Base-by-base conservation (phyloP, 805 yeast species). In the Candida gorgasii region DNA sequence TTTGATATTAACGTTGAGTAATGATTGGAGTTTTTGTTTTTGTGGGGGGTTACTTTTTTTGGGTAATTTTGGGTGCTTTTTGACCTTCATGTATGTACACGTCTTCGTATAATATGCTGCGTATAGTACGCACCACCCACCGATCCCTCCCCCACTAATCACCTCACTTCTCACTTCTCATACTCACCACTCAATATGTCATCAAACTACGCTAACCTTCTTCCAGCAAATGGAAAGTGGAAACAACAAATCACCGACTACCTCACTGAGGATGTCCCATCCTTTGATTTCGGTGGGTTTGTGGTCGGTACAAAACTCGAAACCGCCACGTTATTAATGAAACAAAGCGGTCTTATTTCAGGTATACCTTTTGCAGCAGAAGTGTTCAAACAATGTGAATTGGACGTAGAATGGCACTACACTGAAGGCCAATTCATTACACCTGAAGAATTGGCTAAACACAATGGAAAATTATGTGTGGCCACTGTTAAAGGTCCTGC, bases 281-380 rank as follows among this genome's bases (percentile, higher is more conserved):
- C 95, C 0, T 92, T 92, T 54, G 98, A 90, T 61, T 86, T 83
- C 54, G 98, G 98, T 24, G 98, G 97, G 2, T 88, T 69, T 55
- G 98, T 92, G 2, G 98, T 92, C n/a, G 97, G 98, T 9, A 75
- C 76, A 41, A 82, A 75, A 33, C 51, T 52, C 3, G 85, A 87
- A 55, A 70, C 80, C 2, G 97, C 96, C 2, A 80, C 87, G 2
- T 69, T 90, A 32, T 84, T 78, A 65, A 86, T 95, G 73, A 90
- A 90, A 63, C 83, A 84, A 46, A 69, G 73, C 30, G 97, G 97
- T 18, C 72, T 88, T 4, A 66, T 92, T 4, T 79, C 88, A 30
- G 97, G 98, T 23, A 79, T 86, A 6, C 96, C 97, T 2, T 92
- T 92, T 64, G 96, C 93, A 2, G 74, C 78, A 39, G 97, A 90